Percentiles rank a stretch among this genome's conserved stretches.
Conservation (phyloP, 306 rosid species). For the Urtica urens region DNA sequence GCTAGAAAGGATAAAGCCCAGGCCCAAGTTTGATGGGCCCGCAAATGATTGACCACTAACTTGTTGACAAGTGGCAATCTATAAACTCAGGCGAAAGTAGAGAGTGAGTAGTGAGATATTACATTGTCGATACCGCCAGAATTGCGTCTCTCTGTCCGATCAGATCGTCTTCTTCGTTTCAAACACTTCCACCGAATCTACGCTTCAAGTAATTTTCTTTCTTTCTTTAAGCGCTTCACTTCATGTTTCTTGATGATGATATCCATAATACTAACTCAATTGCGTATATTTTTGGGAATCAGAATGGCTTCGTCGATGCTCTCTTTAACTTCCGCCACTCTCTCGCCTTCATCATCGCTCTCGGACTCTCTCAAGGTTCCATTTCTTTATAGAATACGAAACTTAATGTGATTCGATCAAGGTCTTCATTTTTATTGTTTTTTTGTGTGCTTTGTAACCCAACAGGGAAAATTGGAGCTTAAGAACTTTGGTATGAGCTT, state of each 20-base stretch:
- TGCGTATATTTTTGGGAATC: background rate
- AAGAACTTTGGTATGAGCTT: slow-evolving; percentile 34
- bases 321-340: slow-evolving; percentile 33
- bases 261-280: no score
- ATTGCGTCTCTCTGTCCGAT: background rate
- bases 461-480: slow-evolving; percentile 39
- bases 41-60: no score
- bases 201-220: background rate
- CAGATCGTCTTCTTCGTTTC: background rate
- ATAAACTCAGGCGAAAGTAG: no score
- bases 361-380: slow-evolving; percentile 48
- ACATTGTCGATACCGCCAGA: no score
- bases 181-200: background rate
- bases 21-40: no score
- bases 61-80: no score
- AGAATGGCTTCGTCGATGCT: slow-evolving; percentile 55
- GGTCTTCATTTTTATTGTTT: slow-evolving; percentile 3
- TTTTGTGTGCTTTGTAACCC: no score
- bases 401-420: no score
- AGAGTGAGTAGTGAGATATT: no score
- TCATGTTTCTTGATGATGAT: no score
- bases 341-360: slow-evolving; percentile 41
- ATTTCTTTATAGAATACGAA: no score
- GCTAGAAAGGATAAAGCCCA: no score
- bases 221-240: background rate